Evolutionary conservation across 208 protist species (phyloP).

Genomic region (Wallacemonas sp.): DNA sequence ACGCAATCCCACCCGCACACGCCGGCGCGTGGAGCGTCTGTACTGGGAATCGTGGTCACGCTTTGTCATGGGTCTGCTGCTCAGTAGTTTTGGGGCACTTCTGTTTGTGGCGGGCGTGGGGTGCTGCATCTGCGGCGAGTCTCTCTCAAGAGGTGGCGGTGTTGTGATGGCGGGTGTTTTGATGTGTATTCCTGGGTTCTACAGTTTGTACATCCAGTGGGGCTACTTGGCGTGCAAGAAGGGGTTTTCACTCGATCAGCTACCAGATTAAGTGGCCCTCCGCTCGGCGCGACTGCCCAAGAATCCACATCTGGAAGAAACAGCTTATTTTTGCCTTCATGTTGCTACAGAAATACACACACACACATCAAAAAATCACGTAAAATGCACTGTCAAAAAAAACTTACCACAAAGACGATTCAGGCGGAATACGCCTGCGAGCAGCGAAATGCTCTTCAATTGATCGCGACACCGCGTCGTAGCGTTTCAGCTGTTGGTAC

Average conservation of each 20-base stretch:
- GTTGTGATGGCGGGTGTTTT: conserved; percentile 51
- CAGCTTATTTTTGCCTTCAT: too few relatives aligned
- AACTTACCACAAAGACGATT: too few relatives aligned
- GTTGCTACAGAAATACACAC: background rate
- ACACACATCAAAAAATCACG: too few relatives aligned
- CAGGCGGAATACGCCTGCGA: too few relatives aligned
- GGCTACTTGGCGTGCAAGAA: conserved; percentile 58
- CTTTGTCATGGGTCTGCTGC: conserved; percentile 62
- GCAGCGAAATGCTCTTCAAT: too few relatives aligned
- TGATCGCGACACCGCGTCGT: too few relatives aligned
- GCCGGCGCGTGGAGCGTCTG: conserved; percentile 60
- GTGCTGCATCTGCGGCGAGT: conserved; percentile 28
- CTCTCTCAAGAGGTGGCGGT: conserved; percentile 37
- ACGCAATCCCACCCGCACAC: conserved; percentile 40
- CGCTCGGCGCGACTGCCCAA: background rate
- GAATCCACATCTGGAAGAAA: too few relatives aligned
- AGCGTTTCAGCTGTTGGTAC: too few relatives aligned
- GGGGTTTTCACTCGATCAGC: conserved; percentile 44
- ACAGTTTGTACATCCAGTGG: conserved; percentile 59
- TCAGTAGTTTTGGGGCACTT: conserved; percentile 59
- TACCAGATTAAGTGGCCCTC: conserved; percentile 22
- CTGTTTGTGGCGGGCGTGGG: conserved; percentile 40
- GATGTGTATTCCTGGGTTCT: conserved; percentile 68
- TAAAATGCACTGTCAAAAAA: too few relatives aligned
- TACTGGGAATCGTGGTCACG: conserved; percentile 75